These are phyloP conservation scores for Colletotrichum abscissum DNA, from an alignment of 2,329 filamentous ascomycete species.

Conservation along the genomic window DNA sequence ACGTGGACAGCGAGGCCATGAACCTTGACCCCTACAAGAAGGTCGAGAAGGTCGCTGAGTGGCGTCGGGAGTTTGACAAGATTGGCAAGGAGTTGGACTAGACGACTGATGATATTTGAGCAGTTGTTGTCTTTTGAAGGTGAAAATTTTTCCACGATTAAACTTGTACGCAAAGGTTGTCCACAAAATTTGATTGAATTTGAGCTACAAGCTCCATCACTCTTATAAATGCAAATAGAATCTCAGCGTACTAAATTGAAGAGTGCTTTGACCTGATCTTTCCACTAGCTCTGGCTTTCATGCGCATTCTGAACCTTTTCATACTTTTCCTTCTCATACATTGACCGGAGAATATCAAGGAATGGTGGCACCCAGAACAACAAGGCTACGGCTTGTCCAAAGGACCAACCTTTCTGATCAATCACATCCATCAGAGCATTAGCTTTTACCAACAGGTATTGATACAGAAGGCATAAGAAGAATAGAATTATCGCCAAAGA, in stretches of 20 bases:
- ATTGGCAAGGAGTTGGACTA: constrained; percentile 38
- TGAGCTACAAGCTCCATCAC: too few relatives aligned
- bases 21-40: constrained; percentile 47
- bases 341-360: neutral
- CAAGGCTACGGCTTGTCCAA: neutral
- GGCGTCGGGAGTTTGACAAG: constrained; percentile 44
- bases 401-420: neutral
- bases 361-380: constrained; percentile 6
- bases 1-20: constrained; percentile 44
- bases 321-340: neutral
- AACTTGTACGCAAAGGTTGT: too few relatives aligned
- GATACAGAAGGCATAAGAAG: neutral
- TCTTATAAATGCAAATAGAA: too few relatives aligned
- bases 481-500: neutral
- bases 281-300: neutral
- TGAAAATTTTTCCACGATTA: too few relatives aligned
- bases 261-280: too few relatives aligned
- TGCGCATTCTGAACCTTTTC: neutral
- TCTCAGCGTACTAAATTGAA: too few relatives aligned
- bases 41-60: constrained; percentile 42
- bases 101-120: too few relatives aligned
- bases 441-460: neutral
- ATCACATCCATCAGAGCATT: neutral
- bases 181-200: too few relatives aligned
- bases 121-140: too few relatives aligned